Evolutionary conservation across 2,329 filamentous ascomycete species (phyloP).

Genomic region (Nigrospora sphaerica): DNA sequence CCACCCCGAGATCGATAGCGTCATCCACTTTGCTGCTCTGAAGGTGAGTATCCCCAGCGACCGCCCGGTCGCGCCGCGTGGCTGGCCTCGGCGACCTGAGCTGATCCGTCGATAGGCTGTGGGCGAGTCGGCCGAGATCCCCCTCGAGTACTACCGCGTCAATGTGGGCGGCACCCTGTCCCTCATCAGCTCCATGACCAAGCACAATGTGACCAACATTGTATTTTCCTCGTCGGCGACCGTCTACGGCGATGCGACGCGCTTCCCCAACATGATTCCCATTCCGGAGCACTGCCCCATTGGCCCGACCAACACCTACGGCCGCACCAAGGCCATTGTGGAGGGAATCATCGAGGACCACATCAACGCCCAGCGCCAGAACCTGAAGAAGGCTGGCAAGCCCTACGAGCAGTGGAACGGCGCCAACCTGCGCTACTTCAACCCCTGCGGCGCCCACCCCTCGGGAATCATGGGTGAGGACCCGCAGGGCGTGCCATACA

Average conservation of each 20-base stretch:
- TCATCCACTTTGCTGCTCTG: slow-evolving; percentile 96
- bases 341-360: slow-evolving; percentile 90
- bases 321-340: slow-evolving; percentile 89
- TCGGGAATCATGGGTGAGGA: slow-evolving; percentile 98
- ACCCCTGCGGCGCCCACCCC: slow-evolving; percentile 90
- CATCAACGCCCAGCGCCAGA: slow-evolving; percentile 79
- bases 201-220: slow-evolving; percentile 89
- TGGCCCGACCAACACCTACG: slow-evolving; percentile 95
- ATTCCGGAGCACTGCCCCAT: slow-evolving; percentile 96
- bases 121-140: slow-evolving; percentile 88
- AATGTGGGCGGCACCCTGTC: slow-evolving; percentile 90
- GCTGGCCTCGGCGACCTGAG: slow-evolving; percentile 5
- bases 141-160: slow-evolving; percentile 95
- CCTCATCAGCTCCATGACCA: slow-evolving; percentile 79
- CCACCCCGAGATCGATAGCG: slow-evolving; percentile 91
- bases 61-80: neutral
- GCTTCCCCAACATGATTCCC: slow-evolving; percentile 96
- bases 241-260: slow-evolving; percentile 95
- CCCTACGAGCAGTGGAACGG: slow-evolving; percentile 81
- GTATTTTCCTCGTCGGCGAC: slow-evolving; percentile 98
- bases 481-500: slow-evolving; percentile 90
- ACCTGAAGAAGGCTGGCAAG: slow-evolving; percentile 73
- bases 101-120: slow-evolving; percentile 60
- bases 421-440: slow-evolving; percentile 93
- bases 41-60: slow-evolving; percentile 54